phyloP scores from a whole-genome alignment of 257 asterid genomes.

The Linaria vulgaris region DNA sequence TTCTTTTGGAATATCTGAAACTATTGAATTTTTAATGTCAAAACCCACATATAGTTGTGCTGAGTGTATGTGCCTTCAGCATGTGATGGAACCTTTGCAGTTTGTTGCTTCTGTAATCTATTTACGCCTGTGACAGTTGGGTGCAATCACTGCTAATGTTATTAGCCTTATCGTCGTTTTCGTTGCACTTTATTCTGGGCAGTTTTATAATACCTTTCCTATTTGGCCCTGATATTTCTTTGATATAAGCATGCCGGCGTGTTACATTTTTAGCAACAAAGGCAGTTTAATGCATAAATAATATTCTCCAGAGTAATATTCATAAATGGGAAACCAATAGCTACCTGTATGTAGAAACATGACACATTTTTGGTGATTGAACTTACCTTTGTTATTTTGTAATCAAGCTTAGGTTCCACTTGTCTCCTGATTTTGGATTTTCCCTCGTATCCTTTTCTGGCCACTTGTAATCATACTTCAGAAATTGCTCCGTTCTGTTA shows the following conservation, averaged over 20 bases:
- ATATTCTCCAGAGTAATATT: conserved; percentile 8
- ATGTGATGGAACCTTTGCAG: neutral
- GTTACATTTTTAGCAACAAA: neutral
- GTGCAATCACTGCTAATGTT: conserved; percentile 5
- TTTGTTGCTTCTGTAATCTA: neutral
- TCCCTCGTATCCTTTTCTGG: too few relatives aligned
- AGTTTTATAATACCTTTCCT: conserved; percentile 15
- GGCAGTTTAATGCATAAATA: neutral
- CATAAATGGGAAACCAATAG: neutral
- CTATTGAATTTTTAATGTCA: conserved; percentile 7
- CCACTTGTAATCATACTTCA: too few relatives aligned
- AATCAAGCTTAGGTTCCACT: neutral
- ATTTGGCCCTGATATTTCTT: neutral
- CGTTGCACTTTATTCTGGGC: conserved; percentile 13
- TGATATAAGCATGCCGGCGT: neutral
- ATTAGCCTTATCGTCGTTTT: neutral
- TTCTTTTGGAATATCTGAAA: neutral
- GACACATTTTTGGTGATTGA: neutral
- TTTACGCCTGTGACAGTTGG: neutral
- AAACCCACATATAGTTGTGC: neutral
- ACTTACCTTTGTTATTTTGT: neutral
- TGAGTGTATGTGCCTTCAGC: neutral
- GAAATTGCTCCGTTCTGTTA: too few relatives aligned
- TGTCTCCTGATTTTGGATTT: too few relatives aligned
- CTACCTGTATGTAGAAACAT: conserved; percentile 1